phyloP scores from a whole-genome alignment of 352 stramenopile species.

The Phytophthora macrochlamydospora region DNA sequence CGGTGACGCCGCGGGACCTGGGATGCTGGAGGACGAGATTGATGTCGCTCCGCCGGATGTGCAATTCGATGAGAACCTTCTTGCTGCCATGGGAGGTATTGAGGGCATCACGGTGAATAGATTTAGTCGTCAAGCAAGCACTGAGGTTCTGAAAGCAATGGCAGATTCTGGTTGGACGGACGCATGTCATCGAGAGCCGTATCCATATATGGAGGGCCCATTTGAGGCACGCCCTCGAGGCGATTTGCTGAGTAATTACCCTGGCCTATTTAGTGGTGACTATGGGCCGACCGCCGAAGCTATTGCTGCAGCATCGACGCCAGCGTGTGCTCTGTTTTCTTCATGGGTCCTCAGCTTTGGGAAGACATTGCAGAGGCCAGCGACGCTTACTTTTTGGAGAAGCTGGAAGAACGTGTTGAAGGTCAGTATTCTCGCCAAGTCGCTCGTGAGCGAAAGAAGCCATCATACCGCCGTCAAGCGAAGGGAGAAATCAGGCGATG shows the following conservation, averaged over 20 bases:
- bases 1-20: neutral
- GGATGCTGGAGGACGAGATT: neutral
- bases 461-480: neutral
- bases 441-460: neutral
- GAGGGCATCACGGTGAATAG: neutral
- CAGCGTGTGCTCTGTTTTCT: constrained; percentile 1
- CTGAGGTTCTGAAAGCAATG: neutral
- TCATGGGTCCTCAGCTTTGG: constrained; percentile 1
- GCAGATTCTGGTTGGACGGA: constrained; percentile 1
- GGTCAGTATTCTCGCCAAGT: constrained; percentile 5
- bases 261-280: constrained; percentile 2
- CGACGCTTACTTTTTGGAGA: constrained; percentile 10
- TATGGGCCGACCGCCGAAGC: constrained; percentile 2
- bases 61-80: constrained; percentile 3
- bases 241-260: neutral
- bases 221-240: constrained; percentile 3
- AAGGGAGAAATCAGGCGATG: neutral
- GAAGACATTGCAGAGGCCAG: neutral
- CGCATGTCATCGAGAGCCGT: neutral
- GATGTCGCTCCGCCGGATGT: neutral
- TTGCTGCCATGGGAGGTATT: constrained; percentile 1
- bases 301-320: neutral
- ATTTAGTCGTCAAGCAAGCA: neutral
- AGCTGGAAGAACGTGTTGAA: constrained; percentile 4
- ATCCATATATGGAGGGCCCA: constrained; percentile 12